These are phyloP conservation scores for Eremothecium coryli DNA, from an alignment of 1,139 yeast genomes.

Conservation along the genomic window DNA sequence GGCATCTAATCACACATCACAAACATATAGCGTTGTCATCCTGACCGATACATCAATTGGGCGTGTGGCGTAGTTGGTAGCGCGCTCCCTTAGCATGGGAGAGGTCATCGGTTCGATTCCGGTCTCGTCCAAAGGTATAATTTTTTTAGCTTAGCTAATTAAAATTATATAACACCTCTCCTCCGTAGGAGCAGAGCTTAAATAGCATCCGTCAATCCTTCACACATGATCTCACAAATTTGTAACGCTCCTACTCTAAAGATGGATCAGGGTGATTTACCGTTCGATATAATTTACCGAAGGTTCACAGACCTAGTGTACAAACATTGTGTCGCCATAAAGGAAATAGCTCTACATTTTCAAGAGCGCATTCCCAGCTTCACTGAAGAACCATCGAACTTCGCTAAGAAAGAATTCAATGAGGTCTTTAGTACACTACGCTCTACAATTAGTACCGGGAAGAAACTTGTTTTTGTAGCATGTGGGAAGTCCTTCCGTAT, in stretches of 20 bases:
- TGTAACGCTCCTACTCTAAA: too few relatives aligned
- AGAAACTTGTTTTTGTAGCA: slow-evolving; percentile 63
- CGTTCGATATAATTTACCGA: not conserved
- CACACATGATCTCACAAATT: too few relatives aligned
- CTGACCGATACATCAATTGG: slow-evolving; percentile 37
- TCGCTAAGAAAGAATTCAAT: not conserved
- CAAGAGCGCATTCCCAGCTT: not conserved
- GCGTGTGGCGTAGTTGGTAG: slow-evolving; percentile 93
- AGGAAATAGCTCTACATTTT: slow-evolving; percentile 13
- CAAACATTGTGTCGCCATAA: slow-evolving; percentile 16
- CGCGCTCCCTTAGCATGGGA: slow-evolving; percentile 88
- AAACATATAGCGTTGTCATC: too few relatives aligned
- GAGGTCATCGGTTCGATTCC: slow-evolving; percentile 88
- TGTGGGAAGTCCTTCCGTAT: slow-evolving; percentile 80
- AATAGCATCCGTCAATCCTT: too few relatives aligned
- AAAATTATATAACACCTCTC: too few relatives aligned
- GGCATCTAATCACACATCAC: too few relatives aligned
- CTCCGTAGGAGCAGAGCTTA: too few relatives aligned
- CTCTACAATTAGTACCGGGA: slow-evolving; percentile 6
- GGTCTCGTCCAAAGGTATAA: slow-evolving; percentile 57
- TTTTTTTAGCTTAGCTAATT: too few relatives aligned
- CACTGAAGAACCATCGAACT: not conserved
- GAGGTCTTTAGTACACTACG: slow-evolving; percentile 1
- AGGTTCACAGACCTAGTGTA: slow-evolving; percentile 13
- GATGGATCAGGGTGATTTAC: too few relatives aligned